These are phyloP conservation scores for Mytilinidion resinicola DNA, from an alignment of 495 filamentous ascomycete species.

Conservation along the genomic window DNA sequence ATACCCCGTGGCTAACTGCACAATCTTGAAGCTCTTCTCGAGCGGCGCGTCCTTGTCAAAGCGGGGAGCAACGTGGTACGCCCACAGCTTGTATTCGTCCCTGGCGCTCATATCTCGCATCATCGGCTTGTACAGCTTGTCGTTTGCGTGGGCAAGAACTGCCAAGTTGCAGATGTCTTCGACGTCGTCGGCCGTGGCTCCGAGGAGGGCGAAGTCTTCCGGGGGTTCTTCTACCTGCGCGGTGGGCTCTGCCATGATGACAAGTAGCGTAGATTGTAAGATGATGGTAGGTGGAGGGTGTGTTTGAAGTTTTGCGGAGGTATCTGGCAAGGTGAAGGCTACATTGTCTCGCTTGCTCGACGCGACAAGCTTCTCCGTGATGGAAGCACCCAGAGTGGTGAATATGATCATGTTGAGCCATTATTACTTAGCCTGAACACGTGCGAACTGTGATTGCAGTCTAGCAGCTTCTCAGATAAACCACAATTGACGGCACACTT, in stretches of 20 bases:
- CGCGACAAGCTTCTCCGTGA: no score
- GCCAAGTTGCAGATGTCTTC: not conserved
- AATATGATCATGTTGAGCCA: no score
- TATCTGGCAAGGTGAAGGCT: not conserved
- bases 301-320: not conserved
- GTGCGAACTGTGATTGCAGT: no score
- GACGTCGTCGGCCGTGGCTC: not conserved
- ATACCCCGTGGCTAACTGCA: not conserved
- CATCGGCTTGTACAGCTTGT: not conserved
- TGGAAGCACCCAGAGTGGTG: no score
- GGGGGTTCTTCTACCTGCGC: no score
- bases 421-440: no score
- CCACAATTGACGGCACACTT: no score
- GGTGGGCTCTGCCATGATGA: not conserved
- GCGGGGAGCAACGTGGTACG: not conserved
- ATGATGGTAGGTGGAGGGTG: not conserved
- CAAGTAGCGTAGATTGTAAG: not conserved
- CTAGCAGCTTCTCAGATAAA: no score
- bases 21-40: not conserved
- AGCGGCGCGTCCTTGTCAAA: not conserved
- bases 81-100: not conserved
- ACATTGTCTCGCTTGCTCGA: no score
- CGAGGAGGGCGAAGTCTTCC: not conserved
- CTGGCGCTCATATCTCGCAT: not conserved
- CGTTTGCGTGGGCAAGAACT: not conserved